Conservation (phyloP, 225 moss, liverwort and hornwort species). For the Sphagnum tenellum region DNA sequence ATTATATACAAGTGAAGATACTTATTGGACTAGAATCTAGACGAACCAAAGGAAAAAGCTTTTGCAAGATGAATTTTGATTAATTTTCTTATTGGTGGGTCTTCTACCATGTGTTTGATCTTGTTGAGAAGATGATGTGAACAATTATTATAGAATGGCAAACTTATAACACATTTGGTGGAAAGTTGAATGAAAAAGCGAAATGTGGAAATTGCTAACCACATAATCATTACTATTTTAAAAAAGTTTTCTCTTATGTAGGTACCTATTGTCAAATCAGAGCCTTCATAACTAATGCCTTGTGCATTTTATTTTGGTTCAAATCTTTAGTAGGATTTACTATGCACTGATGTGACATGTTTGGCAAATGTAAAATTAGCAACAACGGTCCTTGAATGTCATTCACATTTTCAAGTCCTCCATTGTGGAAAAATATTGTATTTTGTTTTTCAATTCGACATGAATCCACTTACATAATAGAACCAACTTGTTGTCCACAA, state of each 20-base stretch:
- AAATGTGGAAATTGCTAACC: slow-evolving; percentile 29
- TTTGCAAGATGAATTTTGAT: background rate
- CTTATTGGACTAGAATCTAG: too few species aligned
- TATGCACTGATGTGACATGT: background rate
- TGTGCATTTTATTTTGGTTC: background rate
- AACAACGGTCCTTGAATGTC: background rate
- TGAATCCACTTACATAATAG: too few species aligned
- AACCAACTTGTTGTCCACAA: too few species aligned
- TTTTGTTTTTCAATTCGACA: too few species aligned
- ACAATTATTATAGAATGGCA: slow-evolving; percentile 29
- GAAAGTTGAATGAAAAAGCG: slow-evolving; percentile 45
- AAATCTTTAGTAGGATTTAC: too few species aligned
- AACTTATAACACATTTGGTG: slow-evolving; percentile 14
- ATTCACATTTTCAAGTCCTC: background rate
- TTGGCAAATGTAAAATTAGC: background rate
- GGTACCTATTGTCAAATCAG: slow-evolving; percentile 14
- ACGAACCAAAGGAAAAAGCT: background rate
- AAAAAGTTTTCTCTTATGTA: slow-evolving; percentile 78
- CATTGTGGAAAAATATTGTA: too few species aligned
- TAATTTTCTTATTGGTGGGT: too few species aligned
- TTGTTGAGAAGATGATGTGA: slow-evolving; percentile 37
- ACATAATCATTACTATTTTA: slow-evolving; percentile 44
- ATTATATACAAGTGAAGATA: too few species aligned
- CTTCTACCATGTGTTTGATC: slow-evolving; percentile 33
- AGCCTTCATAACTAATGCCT: background rate